A percentile compares a stretch with the other conserved stretches of the same genome.
phyloP scores from a whole-genome alignment of 139 green algal species.

The Cymbomonas tetramitiformis region DNA sequence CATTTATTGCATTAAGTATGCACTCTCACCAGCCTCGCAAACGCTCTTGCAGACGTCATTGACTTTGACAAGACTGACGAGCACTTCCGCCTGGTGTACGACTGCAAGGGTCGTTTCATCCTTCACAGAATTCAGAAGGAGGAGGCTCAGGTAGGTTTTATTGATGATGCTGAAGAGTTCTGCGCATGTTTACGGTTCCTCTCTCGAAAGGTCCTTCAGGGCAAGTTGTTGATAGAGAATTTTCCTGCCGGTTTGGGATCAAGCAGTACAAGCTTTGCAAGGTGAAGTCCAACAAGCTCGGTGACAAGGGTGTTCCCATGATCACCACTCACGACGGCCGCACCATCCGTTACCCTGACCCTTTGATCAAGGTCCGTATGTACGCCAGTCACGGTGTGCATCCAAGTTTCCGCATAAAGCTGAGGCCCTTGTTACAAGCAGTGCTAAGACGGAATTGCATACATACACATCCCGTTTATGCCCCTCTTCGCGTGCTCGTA shows the following conservation, averaged over 20 bases:
- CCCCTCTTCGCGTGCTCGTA: background rate
- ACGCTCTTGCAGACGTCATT: conserved; percentile 60
- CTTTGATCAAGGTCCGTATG: conserved; percentile 77
- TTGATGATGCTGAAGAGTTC: no score
- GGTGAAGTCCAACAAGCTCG: conserved; percentile 48
- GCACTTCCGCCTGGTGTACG: conserved; percentile 80
- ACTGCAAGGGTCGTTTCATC: conserved; percentile 94
- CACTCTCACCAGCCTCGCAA: no score
- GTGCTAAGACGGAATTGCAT: no score
- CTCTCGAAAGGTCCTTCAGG: no score
- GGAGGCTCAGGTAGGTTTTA: no score
- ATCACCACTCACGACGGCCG: conserved; percentile 86
- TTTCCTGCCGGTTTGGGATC: no score
- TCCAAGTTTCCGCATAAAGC: no score
- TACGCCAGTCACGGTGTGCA: no score
- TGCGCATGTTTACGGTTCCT: no score
- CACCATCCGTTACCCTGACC: conserved; percentile 96
- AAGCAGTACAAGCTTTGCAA: conserved; percentile 94
- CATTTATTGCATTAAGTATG: no score
- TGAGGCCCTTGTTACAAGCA: no score
- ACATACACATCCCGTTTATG: background rate
- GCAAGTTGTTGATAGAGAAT: no score
- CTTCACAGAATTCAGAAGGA: conserved; percentile 97
- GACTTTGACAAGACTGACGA: conserved; percentile 87
- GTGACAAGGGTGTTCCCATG: conserved; percentile 84